Evolutionary conservation across 2,329 filamentous ascomycete species (phyloP).

Genomic region (Aureobasidium sp.): DNA sequence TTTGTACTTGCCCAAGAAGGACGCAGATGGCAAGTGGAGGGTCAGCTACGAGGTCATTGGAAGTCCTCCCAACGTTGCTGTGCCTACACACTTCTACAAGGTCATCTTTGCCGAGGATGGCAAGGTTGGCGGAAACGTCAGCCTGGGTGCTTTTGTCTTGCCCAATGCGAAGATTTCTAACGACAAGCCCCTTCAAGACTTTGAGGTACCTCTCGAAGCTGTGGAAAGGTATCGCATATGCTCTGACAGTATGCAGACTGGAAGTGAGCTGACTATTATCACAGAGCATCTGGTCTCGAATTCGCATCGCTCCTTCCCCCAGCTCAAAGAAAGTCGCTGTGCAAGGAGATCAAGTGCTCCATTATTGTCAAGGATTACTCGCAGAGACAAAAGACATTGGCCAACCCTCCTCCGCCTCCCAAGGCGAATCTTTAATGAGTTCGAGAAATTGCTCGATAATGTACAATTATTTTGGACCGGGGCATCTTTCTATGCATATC

Average conservation of each 20-base stretch:
- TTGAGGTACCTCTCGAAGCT: slow-evolving; percentile 89
- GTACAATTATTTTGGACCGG: slow-evolving; percentile 2
- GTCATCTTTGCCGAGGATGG: slow-evolving; percentile 94
- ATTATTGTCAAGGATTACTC: slow-evolving; percentile 75
- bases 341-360: slow-evolving; percentile 76
- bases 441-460: slow-evolving; percentile 1
- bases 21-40: slow-evolving; percentile 87
- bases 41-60: slow-evolving; percentile 95
- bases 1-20: slow-evolving; percentile 79
- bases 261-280: background rate
- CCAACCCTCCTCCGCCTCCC: slow-evolving; percentile 18
- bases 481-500: background rate
- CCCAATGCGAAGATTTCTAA: slow-evolving; percentile 87
- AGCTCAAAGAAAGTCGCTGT: slow-evolving; percentile 67
- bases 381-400: slow-evolving; percentile 44
- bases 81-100: slow-evolving; percentile 99
- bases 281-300: slow-evolving; percentile 74
- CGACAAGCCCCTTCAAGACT: slow-evolving; percentile 76
- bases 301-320: slow-evolving; percentile 74
- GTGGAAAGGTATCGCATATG: slow-evolving; percentile 52
- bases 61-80: slow-evolving; percentile 82
- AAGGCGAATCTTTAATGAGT: slow-evolving; percentile 10
- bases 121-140: slow-evolving; percentile 58
- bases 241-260: background rate
- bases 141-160: slow-evolving; percentile 86